Evolutionary conservation across 805 yeast genomes (phyloP), one percentile per base, ranked within the genome.

Genomic region (Candida arabinofermentans): DNA sequence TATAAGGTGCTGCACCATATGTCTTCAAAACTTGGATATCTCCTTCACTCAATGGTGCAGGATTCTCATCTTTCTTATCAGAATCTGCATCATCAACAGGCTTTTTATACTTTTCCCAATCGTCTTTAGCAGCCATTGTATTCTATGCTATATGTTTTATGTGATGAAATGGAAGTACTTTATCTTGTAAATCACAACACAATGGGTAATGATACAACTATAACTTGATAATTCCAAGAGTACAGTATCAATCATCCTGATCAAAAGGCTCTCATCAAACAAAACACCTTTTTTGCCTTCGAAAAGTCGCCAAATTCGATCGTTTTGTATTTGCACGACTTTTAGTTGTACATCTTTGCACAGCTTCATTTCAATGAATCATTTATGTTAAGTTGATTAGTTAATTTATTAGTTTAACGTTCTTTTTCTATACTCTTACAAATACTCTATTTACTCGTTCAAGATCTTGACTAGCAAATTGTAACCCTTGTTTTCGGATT

Each of bases 1-100:
- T 93, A 65, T 95, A 93, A 24, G 99, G 98, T 2, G 98, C 99
- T 22, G 95, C 93, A 38, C 98, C 98, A 59, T 93, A 93, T 6
- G 97, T 88, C 68, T 93, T 91, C 56, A 93, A 74, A 36, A 93
- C 98, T 66, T 91, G 97, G 62, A 95, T 95, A 65, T 93, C 99
- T 36, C 95, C 96, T 62, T 93, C 99, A 44, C 89, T 75, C 53
- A 93, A 75, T 8, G 99, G 99, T 31, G 76, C 79, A 53, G 86
- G 82, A 52, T 87, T 82, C 44, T 82, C 88, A 38, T 82, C 88
- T 39, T 72, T 70, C 41, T 70, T 71, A 43, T 73, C 71, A 6
- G 32, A 19, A 14, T 70, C 75, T 27, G 74, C 81, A 9, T 32
- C 46, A 6, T 85, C 96, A 34, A 71, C 74, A n/a, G 96, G 95